These are phyloP conservation scores for Melastoma malabathricum DNA, from an alignment of 345 rosid genomes.

Conservation along the genomic window DNA sequence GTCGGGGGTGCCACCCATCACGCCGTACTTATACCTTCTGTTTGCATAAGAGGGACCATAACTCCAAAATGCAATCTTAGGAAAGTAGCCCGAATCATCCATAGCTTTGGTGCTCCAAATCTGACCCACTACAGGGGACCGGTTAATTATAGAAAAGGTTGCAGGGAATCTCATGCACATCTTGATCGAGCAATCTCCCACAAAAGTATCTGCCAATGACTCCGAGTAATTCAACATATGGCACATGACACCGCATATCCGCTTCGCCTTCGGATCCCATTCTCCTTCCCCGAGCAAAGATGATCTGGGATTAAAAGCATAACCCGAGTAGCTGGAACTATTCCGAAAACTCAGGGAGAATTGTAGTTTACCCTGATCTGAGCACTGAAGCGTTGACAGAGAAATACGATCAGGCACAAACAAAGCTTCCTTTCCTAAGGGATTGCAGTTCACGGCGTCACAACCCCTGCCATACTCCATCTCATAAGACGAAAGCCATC, in stretches of 20 bases:
- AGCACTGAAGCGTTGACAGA: constrained; percentile 28
- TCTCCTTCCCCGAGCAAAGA: constrained; percentile 59
- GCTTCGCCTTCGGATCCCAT: constrained; percentile 57
- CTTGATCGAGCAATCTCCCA: constrained; percentile 58
- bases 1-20: constrained; percentile 22
- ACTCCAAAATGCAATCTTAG: constrained; percentile 33
- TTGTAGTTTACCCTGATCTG: constrained; percentile 22
- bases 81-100: constrained; percentile 33
- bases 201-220: constrained; percentile 28
- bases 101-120: constrained; percentile 42
- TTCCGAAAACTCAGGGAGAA: constrained; percentile 34
- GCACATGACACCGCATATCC: constrained; percentile 52
- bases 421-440: constrained; percentile 16
- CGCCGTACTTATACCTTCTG: constrained; percentile 45
- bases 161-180: constrained; percentile 54
- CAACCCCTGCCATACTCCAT: constrained; percentile 40
- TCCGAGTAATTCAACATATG: constrained; percentile 35
- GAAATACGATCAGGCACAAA: constrained; percentile 28
- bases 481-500: constrained; percentile 18
- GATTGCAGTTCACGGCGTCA: constrained; percentile 26
- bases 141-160: constrained; percentile 28
- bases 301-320: constrained; percentile 42
- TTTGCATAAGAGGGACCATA: constrained; percentile 13
- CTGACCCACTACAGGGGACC: constrained; percentile 37
- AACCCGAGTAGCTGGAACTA: constrained; percentile 8